Evolutionary conservation across 2,329 filamentous ascomycete genomes (phyloP), one percentile per base, ranked within the genome.

Genomic region (Triangularia verruculosa): DNA sequence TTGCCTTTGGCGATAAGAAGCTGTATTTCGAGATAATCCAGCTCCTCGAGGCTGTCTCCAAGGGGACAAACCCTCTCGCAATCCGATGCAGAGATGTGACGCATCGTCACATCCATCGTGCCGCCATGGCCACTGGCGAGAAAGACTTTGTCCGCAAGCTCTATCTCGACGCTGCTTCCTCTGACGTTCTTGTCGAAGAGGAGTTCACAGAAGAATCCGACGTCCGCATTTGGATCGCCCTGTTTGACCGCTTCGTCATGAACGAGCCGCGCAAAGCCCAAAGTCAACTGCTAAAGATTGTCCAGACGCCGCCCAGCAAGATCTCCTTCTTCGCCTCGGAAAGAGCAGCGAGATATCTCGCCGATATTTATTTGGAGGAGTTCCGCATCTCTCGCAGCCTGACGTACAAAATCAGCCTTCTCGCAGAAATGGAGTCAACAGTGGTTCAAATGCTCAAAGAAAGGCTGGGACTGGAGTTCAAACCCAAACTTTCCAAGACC

Each of bases 231-330:
- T 59, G 57, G 57, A 39, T 59, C 22, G 24, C 57, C 13, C 30
- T 43, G 8, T 59, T 59, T n/a, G 57, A 59, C 25, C 47, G 57
- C 24, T 59, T 59, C 12, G 57, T 59, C 57, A 59, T 52, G 57
- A 43, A 17, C 15, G 25, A 52, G 2, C 22, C 34, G n/a, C 55
- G 39, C 17, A 47, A 27, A 3, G 57, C 57, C 13, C 34, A 59
- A 12, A 25, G 22, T 11, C 34, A 59, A 24, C 39, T 59, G 7
- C 24, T 22, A 5, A n/a, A 22, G 3, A 15, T 59, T 11, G 34
- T 59, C 24, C 43, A 59, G 9, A 51, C 39, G 1, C 43, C 43
- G 5, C 24, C 43, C 13, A 59, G 39, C 24, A 43, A 43, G 15
- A 47, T 47, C 39, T 47, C 39, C 6, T 59, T 59, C 25, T 25